A percentile compares a stretch with the other conserved stretches of the same genome.
Evolutionary conservation across 2,329 filamentous ascomycete genomes (phyloP).

Genomic region (Malbranchea zuffiana): DNA sequence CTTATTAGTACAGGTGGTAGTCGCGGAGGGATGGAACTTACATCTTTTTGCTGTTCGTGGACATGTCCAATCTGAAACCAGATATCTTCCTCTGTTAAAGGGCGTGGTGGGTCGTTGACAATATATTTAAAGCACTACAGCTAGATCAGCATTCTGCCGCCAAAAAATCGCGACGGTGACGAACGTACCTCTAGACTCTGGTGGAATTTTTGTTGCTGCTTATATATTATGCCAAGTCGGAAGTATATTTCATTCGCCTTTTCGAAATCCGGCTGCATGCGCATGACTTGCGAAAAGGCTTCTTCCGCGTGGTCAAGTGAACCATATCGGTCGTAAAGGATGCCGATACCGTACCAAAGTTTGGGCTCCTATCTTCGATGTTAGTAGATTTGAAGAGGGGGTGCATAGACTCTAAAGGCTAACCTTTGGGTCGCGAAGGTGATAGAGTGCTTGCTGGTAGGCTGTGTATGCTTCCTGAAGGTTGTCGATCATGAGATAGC

Average conservation of each 20-base stretch:
- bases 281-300: conserved; percentile 97
- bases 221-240: conserved; percentile 97
- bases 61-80: conserved; percentile 99
- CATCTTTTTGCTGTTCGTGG: conserved; percentile 97
- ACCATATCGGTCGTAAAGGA: conserved; percentile 91
- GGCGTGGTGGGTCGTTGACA: conserved; percentile 79
- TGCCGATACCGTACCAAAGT: conserved; percentile 97
- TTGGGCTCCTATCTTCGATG: conserved; percentile 66
- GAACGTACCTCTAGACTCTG: conserved; percentile 75
- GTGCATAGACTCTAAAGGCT: conserved; percentile 18
- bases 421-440: conserved; percentile 87
- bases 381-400: no score
- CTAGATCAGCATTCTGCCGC: conserved; percentile 3
- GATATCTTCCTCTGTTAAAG: conserved; percentile 92
- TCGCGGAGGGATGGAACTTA: conserved; percentile 42
- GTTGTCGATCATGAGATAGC: conserved; percentile 97
- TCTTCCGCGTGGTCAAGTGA: conserved; percentile 96
- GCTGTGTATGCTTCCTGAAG: conserved; percentile 92
- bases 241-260: conserved; percentile 99
- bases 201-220: conserved; percentile 87
- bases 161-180: conserved; percentile 14
- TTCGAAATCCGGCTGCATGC: conserved; percentile 93
- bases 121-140: conserved; percentile 94
- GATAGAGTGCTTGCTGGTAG: conserved; percentile 90
- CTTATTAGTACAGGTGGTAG: conserved; percentile 1